Conservation (phyloP, 768 basidiomycete genomes). For the Kwoniella pini region DNA sequence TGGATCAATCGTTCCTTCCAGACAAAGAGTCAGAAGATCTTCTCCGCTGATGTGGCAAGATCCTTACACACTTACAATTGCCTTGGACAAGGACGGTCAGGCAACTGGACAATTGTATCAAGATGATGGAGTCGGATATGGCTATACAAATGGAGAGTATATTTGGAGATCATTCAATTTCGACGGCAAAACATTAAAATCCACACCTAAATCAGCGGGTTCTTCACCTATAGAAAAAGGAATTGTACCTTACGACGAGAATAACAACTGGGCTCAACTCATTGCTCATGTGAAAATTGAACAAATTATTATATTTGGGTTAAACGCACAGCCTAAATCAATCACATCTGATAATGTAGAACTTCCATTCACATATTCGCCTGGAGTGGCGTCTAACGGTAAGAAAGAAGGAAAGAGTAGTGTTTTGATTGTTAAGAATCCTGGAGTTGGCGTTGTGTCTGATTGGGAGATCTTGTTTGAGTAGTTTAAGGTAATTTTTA, state of each 20-base stretch:
- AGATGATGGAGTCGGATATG: conserved; percentile 87
- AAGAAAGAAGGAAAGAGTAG: conserved; percentile 69
- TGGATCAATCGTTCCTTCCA: conserved; percentile 82
- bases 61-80: conserved; percentile 87
- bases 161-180: conserved; percentile 74
- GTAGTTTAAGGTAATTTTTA: background rate
- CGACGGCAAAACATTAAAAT: conserved; percentile 60
- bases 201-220: conserved; percentile 61
- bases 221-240: conserved; percentile 53
- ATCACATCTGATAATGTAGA: conserved; percentile 61
- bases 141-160: conserved; percentile 72
- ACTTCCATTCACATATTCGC: conserved; percentile 69
- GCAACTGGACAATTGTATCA: conserved; percentile 88
- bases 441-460: conserved; percentile 47
- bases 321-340: conserved; percentile 64
- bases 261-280: conserved; percentile 69
- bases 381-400: conserved; percentile 63
- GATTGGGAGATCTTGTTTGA: conserved; percentile 55
- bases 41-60: conserved; percentile 86
- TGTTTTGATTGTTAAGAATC: conserved; percentile 64
- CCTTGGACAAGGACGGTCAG: conserved; percentile 61
- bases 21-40: conserved; percentile 81
- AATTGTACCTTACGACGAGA: conserved; percentile 51
- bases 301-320: conserved; percentile 75
- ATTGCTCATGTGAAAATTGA: conserved; percentile 76